Percentiles rank a stretch among this genome's conserved stretches.
Conservation (phyloP, 106 monocot genomes). For the Iris macrosiphon region DNA sequence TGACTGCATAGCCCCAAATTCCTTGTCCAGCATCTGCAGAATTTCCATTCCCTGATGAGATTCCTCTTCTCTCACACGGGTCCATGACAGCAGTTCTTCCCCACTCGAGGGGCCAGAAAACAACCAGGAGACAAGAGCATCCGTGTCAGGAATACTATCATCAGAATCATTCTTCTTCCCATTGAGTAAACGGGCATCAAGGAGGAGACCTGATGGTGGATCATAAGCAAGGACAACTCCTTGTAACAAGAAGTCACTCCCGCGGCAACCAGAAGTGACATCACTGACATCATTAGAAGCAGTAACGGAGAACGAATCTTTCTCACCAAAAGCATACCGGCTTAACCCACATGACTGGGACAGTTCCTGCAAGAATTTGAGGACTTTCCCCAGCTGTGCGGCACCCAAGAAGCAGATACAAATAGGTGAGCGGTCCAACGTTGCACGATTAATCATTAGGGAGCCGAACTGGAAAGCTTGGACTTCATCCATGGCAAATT, state of each 20-base stretch:
- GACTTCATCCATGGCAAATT: slow-evolving; percentile 70
- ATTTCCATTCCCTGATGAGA: slow-evolving; percentile 44
- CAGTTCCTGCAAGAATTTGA: slow-evolving; percentile 85
- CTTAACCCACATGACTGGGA: slow-evolving; percentile 65
- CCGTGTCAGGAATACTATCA: slow-evolving; percentile 23
- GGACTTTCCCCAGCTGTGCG: slow-evolving; percentile 55
- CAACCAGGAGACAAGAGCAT: slow-evolving; percentile 67
- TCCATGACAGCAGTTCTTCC: slow-evolving; percentile 64
- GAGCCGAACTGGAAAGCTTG: slow-evolving; percentile 44
- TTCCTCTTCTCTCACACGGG: slow-evolving; percentile 45
- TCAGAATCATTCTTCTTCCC: slow-evolving; percentile 20
- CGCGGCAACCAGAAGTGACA: slow-evolving; percentile 9
- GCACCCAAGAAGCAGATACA: slow-evolving; percentile 69
- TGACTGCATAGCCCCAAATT: slow-evolving; percentile 56
- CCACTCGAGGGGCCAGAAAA: slow-evolving; percentile 47
- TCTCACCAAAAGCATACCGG: slow-evolving; percentile 33
- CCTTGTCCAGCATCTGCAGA: slow-evolving; percentile 68
- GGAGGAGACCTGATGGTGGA: slow-evolving; percentile 27
- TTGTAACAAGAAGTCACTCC: slow-evolving; percentile 14
- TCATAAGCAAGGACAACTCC: slow-evolving; percentile 34
- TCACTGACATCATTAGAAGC: slow-evolving; percentile 24
- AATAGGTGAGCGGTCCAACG: slow-evolving; percentile 48
- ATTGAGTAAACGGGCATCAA: slow-evolving; percentile 33
- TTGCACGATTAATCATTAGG: slow-evolving; percentile 31
- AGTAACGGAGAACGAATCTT: slow-evolving; percentile 11